These are phyloP conservation scores for Magnusiomyces ingens DNA, from an alignment of 1,139 yeast genomes.

Conservation along the genomic window DNA sequence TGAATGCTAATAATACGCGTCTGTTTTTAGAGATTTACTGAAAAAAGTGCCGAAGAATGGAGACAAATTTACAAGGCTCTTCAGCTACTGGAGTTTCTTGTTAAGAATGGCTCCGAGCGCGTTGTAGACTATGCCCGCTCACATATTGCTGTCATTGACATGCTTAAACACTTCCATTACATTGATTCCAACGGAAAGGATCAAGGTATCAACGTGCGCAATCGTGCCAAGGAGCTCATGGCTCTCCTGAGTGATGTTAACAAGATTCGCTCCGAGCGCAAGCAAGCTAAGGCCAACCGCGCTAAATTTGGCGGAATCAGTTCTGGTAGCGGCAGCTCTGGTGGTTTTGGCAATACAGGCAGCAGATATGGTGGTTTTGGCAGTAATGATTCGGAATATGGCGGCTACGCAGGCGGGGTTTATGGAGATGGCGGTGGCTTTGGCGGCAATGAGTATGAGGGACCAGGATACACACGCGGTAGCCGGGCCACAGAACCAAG, in stretches of 20 bases:
- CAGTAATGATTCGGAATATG: constrained; percentile 36
- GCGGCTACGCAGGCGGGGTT: constrained; percentile 44
- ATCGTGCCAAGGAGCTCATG: constrained; percentile 73
- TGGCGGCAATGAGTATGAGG: constrained; percentile 36
- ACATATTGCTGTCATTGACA: constrained; percentile 70
- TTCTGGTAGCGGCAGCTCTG: constrained; percentile 33
- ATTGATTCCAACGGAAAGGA: constrained; percentile 92
- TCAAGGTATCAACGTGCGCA: constrained; percentile 93
- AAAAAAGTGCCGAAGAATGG: constrained; percentile 95
- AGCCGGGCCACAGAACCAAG: constrained; percentile 11
- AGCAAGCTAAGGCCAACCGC: constrained; percentile 74
- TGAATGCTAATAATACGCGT: neutral
- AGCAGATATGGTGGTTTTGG: constrained; percentile 38
- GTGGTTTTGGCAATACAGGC: constrained; percentile 38
- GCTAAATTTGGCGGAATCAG: constrained; percentile 45
- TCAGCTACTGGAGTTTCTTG: constrained; percentile 81
- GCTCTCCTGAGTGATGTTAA: constrained; percentile 70
- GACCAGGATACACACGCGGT: constrained; percentile 29
- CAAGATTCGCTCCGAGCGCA: constrained; percentile 74
- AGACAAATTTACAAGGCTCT: constrained; percentile 93
- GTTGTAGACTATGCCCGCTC: constrained; percentile 92
- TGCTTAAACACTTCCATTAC: constrained; percentile 91
- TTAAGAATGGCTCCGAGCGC: constrained; percentile 89
- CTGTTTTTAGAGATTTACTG: constrained; percentile 58
- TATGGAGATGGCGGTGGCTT: constrained; percentile 80